These are phyloP conservation scores for Cerioporus squamosus DNA, from an alignment of 1,284 basidiomycete species.

Conservation along the genomic window DNA sequence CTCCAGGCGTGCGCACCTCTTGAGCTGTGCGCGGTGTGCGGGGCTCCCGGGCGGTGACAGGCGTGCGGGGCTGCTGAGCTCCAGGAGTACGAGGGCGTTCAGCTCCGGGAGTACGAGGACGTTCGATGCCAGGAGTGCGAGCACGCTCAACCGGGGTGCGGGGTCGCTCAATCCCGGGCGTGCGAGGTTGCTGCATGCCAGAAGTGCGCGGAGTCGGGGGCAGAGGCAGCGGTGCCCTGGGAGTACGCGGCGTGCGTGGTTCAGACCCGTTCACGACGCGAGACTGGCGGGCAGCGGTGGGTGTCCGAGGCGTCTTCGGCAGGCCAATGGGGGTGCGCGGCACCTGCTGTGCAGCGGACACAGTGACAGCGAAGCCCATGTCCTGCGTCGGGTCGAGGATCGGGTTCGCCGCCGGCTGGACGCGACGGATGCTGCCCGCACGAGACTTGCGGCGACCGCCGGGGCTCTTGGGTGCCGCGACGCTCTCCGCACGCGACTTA, in stretches of 20 bases:
- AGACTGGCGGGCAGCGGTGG: constrained; percentile 16
- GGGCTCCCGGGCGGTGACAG: neutral
- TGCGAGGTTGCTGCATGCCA: neutral
- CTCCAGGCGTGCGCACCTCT: neutral
- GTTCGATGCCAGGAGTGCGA: neutral
- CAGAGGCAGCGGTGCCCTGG: neutral
- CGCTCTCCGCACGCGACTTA: constrained; percentile 8
- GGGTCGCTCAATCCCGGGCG: neutral
- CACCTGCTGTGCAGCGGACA: neutral
- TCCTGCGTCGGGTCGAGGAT: neutral
- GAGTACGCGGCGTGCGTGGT: neutral
- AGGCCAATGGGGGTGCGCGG: constrained; percentile 2
- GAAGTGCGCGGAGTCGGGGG: neutral
- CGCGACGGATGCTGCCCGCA: neutral
- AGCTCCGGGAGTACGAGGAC: neutral
- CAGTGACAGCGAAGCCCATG: constrained; percentile 9
- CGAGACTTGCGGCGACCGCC: constrained; percentile 1
- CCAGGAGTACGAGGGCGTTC: constrained; percentile 1
- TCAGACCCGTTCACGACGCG: neutral
- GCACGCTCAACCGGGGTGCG: neutral
- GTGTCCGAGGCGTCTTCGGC: constrained; percentile 15
- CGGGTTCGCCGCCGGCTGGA: constrained; percentile 1
- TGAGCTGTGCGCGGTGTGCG: neutral
- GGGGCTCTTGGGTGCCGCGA: neutral
- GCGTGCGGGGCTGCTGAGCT: constrained; percentile 1